phyloP scores from a whole-genome alignment of 108 stramenopile species.

The Nitzschia palea region DNA sequence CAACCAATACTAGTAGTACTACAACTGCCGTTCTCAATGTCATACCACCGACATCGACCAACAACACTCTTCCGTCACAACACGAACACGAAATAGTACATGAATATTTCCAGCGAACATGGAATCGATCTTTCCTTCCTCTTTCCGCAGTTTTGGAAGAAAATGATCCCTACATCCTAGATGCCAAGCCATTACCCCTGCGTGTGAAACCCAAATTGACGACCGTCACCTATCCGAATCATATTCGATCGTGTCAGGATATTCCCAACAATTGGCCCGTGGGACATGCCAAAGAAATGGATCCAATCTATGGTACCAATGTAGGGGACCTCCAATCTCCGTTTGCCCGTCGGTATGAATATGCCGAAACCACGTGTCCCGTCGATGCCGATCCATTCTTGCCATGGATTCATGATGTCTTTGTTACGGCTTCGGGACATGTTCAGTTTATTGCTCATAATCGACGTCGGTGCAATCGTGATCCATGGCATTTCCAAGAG shows the following conservation, averaged over 20 bases:
- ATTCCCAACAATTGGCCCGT: slow-evolving; percentile 55
- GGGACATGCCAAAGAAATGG: slow-evolving; percentile 38
- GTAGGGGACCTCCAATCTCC: slow-evolving; percentile 11
- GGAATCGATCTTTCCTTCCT: background rate
- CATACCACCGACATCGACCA: background rate
- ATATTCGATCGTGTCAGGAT: slow-evolving; percentile 46
- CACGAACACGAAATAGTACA: background rate
- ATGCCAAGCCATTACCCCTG: background rate
- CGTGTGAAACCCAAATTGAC: background rate
- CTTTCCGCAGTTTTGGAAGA: background rate
- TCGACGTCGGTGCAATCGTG: slow-evolving; percentile 70
- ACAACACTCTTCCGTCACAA: background rate
- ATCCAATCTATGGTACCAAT: slow-evolving; percentile 34
- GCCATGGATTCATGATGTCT: slow-evolving; percentile 91
- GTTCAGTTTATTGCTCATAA: slow-evolving; percentile 84
- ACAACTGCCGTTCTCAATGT: too few species aligned
- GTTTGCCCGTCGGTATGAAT: slow-evolving; percentile 44
- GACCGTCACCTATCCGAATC: background rate
- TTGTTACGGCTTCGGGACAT: slow-evolving; percentile 69
- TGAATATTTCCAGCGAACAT: background rate
- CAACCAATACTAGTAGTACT: too few species aligned
- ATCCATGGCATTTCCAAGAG: slow-evolving; percentile 11
- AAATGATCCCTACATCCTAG: background rate
- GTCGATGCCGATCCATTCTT: slow-evolving; percentile 81
- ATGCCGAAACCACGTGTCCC: slow-evolving; percentile 40